Evolutionary conservation across 1,284 basidiomycete genomes (phyloP).

Genomic region (Heterobasidion occidentale): DNA sequence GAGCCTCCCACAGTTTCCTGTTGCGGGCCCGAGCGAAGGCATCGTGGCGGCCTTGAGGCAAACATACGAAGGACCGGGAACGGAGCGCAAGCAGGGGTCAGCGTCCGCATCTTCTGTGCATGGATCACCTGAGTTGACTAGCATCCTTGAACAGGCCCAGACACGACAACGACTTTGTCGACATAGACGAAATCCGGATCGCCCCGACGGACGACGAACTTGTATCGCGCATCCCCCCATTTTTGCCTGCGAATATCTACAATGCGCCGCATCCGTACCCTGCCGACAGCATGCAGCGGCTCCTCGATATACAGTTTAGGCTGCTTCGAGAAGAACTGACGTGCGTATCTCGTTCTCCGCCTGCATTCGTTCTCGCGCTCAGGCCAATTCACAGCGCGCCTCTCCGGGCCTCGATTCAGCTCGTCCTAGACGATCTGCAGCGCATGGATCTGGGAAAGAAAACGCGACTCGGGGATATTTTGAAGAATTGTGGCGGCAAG

Average conservation of each 20-base stretch:
- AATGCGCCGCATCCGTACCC: slow-evolving; percentile 54
- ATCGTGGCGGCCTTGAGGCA: slow-evolving; percentile 20
- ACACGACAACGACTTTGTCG: slow-evolving; percentile 57
- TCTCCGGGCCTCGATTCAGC: slow-evolving; percentile 22
- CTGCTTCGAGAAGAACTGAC: slow-evolving; percentile 62
- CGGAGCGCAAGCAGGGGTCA: background rate
- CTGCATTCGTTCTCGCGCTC: background rate
- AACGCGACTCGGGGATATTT: slow-evolving; percentile 18
- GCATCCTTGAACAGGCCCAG: slow-evolving; percentile 34
- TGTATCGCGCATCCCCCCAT: slow-evolving; percentile 34
- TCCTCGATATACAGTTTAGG: slow-evolving; percentile 64
- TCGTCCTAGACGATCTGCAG: slow-evolving; percentile 23
- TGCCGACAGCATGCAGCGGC: slow-evolving; percentile 44
- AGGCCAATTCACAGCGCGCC: slow-evolving; percentile 15
- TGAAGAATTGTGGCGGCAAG: slow-evolving; percentile 19
- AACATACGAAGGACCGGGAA: slow-evolving; percentile 28
- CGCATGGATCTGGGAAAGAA: background rate
- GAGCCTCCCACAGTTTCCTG: background rate
- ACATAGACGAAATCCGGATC: slow-evolving; percentile 50
- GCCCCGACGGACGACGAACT: slow-evolving; percentile 61
- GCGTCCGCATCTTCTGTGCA: slow-evolving; percentile 33
- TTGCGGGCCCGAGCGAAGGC: slow-evolving; percentile 9
- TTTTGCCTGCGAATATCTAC: slow-evolving; percentile 48
- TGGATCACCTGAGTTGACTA: slow-evolving; percentile 38
- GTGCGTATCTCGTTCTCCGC: slow-evolving; percentile 25